Evolutionary conservation across 371 early-diverging fungal genomes (phyloP), one percentile per base, ranked within the genome.

Genomic region (Dichotomocladium elegans): DNA sequence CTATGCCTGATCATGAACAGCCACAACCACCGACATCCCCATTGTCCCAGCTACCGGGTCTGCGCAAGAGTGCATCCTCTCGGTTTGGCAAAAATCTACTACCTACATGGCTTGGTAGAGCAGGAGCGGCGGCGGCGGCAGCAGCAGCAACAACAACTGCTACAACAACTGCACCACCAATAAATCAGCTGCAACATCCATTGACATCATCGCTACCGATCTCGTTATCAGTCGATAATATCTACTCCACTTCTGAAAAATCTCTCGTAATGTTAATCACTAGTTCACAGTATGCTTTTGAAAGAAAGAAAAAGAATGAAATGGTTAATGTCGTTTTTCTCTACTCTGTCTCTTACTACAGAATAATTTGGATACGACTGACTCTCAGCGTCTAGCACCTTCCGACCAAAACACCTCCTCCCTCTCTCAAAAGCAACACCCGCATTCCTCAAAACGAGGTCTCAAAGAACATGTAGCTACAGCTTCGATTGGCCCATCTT

Each of bases 101-200:
- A 25, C 74, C 70, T 15, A 53, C 64, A 24, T 73, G 74, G 74
- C 56, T 73, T n/a, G 70, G 67, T 40, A 60, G 71, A 41, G 29
- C 41, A 17, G 10, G 27, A 46, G 35, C 31, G 47, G 42, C 30
- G 26, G 30, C 40, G 47, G 31, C 27, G 51, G 25, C 4, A n/a
- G 21, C n/a, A 37, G 15, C 37, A 37, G 21, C 37, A 37, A 15
- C 15, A 33, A 33, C 34, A 33, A 33, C 2, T 17, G 21, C 21
- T 17, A 37, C 21, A 9, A n/a, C 12, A 2, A 7, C 7, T 5
- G 17, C 21, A 37, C 21, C 15, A 37, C 37, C 15, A 8, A 37
- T 37, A 37, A 17, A n/a, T n/a, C n/a, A n/a, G 37, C 37, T 17
- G 37, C 37, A 21, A 12, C 21, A n/a, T 15, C 4, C 37, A 37